These are phyloP conservation scores for Ophiosphaerella korrae DNA, from an alignment of 2,329 filamentous ascomycete species.

Conservation along the genomic window DNA sequence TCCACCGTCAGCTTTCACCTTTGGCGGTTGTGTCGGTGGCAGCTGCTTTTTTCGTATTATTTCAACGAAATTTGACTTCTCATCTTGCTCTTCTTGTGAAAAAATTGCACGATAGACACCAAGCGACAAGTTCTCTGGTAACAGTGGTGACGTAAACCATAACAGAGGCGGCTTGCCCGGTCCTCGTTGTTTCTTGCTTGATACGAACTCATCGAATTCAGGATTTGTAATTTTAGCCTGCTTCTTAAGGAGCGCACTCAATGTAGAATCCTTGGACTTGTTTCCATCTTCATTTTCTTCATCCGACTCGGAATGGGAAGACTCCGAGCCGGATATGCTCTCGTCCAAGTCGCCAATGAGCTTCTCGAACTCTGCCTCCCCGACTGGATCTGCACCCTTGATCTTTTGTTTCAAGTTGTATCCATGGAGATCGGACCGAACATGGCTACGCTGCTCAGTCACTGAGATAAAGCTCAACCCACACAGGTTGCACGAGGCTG, in stretches of 20 bases:
- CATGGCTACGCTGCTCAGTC: conserved; percentile 82
- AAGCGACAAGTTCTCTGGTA: conserved; percentile 79
- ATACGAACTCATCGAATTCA: conserved; percentile 56
- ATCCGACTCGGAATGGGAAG: conserved; percentile 74
- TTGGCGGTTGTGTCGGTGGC: conserved; percentile 60
- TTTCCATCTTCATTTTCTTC: conserved; percentile 62
- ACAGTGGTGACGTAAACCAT: conserved; percentile 79
- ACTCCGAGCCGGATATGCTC: conserved; percentile 84
- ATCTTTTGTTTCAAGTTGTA: conserved; percentile 96
- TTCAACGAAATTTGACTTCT: conserved; percentile 65
- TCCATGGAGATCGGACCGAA: conserved; percentile 86
- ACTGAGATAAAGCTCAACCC: conserved; percentile 71
- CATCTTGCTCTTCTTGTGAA: conserved; percentile 70
- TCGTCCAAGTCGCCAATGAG: conserved; percentile 86
- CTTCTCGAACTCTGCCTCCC: conserved; percentile 84
- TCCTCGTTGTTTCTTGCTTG: conserved; percentile 58
- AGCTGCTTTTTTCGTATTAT: conserved; percentile 79
- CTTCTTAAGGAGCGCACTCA: conserved; percentile 79
- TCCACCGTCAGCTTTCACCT: conserved; percentile 60
- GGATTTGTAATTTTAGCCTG: conserved; percentile 74
- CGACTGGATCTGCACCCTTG: conserved; percentile 71
- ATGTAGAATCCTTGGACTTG: conserved; percentile 67
- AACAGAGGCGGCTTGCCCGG: conserved; percentile 75
- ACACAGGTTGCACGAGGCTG: conserved; percentile 83
- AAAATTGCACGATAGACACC: conserved; percentile 87